Conservation (phyloP, 106 monocot species). For the Dendrobium catenatum region DNA sequence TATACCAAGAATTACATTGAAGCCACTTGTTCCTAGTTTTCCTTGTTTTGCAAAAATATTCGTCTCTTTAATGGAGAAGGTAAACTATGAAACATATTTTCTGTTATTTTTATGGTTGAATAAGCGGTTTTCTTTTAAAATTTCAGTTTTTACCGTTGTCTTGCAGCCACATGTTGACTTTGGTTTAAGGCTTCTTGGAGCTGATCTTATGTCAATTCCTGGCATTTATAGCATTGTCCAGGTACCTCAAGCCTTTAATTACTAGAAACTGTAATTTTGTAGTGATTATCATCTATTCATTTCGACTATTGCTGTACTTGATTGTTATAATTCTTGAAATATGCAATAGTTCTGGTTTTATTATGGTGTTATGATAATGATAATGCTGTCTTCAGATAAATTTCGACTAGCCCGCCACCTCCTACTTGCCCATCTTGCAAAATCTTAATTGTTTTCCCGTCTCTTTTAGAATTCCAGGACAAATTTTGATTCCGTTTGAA, state of each 20-base stretch:
- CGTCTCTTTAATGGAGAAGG: constrained; percentile 66
- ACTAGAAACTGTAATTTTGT: not conserved
- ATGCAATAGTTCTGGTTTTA: not conserved
- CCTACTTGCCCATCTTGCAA: no score
- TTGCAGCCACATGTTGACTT: constrained; percentile 64
- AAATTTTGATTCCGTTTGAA: no score
- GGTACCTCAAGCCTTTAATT: constrained; percentile 15
- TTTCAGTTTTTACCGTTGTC: not conserved
- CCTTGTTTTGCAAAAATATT: constrained; percentile 50
- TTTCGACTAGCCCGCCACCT: no score
- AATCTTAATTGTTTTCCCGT: no score
- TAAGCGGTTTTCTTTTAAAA: not conserved
- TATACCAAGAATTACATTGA: constrained; percentile 43
- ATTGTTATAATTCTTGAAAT: not conserved
- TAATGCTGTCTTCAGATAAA: not conserved
- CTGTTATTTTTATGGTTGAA: not conserved
- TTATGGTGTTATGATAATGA: not conserved
- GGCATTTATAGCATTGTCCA: constrained; percentile 44
- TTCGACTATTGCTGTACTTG: not conserved
- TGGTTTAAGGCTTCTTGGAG: constrained; percentile 49
- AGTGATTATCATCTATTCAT: not conserved
- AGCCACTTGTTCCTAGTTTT: constrained; percentile 49
- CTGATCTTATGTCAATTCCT: constrained; percentile 57
- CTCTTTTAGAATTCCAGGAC: no score
- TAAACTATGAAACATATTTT: constrained; percentile 4